Evolutionary conservation across 1,284 basidiomycete species (phyloP), one percentile per base, ranked within the genome.

Genomic region (Tilletia caries): DNA sequence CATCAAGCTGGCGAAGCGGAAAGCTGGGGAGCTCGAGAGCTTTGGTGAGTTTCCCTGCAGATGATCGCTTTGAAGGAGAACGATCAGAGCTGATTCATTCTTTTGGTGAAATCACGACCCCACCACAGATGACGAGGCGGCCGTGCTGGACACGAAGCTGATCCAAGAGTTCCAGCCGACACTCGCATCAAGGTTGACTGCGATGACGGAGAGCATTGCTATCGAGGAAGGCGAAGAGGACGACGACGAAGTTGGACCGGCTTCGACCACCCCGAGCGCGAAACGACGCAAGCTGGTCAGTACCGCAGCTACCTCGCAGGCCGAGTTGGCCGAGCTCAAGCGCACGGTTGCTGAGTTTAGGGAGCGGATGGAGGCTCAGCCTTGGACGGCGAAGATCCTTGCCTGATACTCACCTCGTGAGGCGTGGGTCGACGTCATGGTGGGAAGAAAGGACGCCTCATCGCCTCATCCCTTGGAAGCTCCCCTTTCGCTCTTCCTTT

Each of bases 1-100:
- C 3, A 89, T 98, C 71, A 92, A 91, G 86, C 92, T 94, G 66
- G 96, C 96, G 3, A 93, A 92, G 84, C 88, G 91, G 62, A 98
- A 98, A 82, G 95, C 95, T 0, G 92, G 95, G 76, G 95, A 98
- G 76, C 86, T 99, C 34, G 96, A 99, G 85, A 94, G 97, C 80
- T 95, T 95, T 83, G 90, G 90, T 27, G 71, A 70, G 29, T 37
- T 18, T 4, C 10, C 29, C 12, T 33, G 54, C 10, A 10, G 3
- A 20, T 18, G 48, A 32, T 0, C 1, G 2, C 4, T 18, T 60
- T 32, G 23, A 1, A 25, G 20, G 54, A 10, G 12, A 4, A 5
- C 54, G 32, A 18, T 5, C 23, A 27, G 54, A 33, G 58, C 58
- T 62, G 58, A 33, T 33, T 33, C 13, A 33, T 33, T 27, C 41